A percentile compares a stretch with the other conserved stretches of the same genome.
phyloP scores from a whole-genome alignment of 2,329 filamentous ascomycete genomes.

The Claviceps humidiphila region DNA sequence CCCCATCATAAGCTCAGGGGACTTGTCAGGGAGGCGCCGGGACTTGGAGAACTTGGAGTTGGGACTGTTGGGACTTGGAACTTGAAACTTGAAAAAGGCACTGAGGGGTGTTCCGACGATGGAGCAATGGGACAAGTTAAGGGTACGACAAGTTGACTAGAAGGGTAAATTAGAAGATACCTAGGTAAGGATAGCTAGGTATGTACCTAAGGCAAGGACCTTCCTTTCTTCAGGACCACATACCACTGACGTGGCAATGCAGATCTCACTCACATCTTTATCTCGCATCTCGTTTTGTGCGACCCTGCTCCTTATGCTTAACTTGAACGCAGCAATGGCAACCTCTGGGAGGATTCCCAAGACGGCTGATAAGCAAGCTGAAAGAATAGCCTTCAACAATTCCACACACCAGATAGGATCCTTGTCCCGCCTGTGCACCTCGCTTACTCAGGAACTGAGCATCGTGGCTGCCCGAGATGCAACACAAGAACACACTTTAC shows the following conservation, averaged over 20 bases:
- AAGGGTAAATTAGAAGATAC: background rate
- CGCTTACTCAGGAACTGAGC: background rate
- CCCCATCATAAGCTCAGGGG: background rate
- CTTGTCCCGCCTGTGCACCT: too few relatives aligned
- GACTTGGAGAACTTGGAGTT: background rate
- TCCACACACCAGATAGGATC: background rate
- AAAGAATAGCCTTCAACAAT: background rate
- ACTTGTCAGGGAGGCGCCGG: background rate
- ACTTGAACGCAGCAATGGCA: background rate
- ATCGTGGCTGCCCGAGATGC: background rate
- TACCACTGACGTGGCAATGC: background rate
- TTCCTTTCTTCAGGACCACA: background rate
- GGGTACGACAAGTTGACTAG: background rate
- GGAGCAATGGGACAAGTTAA: background rate
- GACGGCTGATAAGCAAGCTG: background rate
- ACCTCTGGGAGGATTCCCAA: background rate
- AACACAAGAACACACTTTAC: background rate
- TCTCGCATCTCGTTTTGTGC: background rate
- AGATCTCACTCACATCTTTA: background rate
- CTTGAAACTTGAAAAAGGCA: background rate
- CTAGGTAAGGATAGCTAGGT: too few relatives aligned
- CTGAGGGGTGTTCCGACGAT: background rate
- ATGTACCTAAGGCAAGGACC: background rate
- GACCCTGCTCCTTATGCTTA: constrained; percentile 1
- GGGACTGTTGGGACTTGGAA: too few relatives aligned